A percentile compares a stretch with the other conserved stretches of the same genome.
phyloP scores from a whole-genome alignment of 768 basidiomycete species.

The Tricholoma sp. region DNA sequence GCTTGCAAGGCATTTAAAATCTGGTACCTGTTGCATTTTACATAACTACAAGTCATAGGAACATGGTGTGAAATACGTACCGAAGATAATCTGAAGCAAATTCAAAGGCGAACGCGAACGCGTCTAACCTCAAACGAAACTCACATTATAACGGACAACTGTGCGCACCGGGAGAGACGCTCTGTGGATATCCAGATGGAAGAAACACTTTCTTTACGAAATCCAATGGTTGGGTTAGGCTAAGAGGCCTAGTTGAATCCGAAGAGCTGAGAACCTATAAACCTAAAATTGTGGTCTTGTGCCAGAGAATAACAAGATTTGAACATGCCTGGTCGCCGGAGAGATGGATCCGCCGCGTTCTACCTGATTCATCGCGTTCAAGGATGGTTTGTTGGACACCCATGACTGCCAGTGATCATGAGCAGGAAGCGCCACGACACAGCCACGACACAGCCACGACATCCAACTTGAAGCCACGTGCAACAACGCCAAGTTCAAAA shows the following conservation, averaged over 20 bases:
- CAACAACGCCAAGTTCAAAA: not conserved
- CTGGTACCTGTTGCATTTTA: conserved; percentile 47
- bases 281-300: not conserved
- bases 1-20: conserved; percentile 62
- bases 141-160: not conserved
- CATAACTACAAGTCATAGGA: no score
- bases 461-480: not conserved
- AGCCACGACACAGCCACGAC: no score
- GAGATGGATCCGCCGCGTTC: conserved; percentile 7
- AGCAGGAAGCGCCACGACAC: no score
- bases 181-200: conserved; percentile 57
- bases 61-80: conserved; percentile 26
- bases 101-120: not conserved
- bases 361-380: conserved; percentile 20
- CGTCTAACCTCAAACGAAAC: not conserved
- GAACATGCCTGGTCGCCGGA: conserved; percentile 8
- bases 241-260: conserved; percentile 1
- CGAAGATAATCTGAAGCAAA: conserved; percentile 43
- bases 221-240: conserved; percentile 12
- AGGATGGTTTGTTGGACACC: not conserved
- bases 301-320: not conserved
- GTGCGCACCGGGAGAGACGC: conserved; percentile 50
- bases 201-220: conserved; percentile 48
- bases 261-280: conserved; percentile 4
- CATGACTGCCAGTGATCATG: no score